phyloP scores from a whole-genome alignment of 106 monocot species.

The Amphibolis antarctica region DNA sequence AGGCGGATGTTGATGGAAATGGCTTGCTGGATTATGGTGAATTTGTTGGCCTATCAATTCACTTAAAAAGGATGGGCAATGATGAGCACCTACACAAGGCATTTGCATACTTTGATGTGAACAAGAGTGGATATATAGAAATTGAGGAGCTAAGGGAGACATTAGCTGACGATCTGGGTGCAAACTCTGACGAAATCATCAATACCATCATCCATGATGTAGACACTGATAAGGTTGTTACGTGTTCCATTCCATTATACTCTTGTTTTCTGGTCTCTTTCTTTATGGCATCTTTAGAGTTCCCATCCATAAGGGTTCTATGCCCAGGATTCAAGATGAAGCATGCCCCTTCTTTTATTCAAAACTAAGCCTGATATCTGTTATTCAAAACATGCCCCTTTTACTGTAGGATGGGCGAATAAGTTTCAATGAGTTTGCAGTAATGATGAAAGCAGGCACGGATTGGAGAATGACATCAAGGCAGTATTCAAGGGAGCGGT shows the following conservation, averaged over 20 bases:
- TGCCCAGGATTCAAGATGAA: not conserved
- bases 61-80: constrained; percentile 48
- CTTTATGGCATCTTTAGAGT: not conserved
- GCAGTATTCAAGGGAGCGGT: constrained; percentile 61
- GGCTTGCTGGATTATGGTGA: constrained; percentile 62
- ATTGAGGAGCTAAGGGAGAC: constrained; percentile 55
- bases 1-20: constrained; percentile 76
- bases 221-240: constrained; percentile 65
- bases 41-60: constrained; percentile 61
- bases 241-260: not conserved
- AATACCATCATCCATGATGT: constrained; percentile 58
- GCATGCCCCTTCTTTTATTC: too few species aligned
- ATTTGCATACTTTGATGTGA: constrained; percentile 57
- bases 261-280: not conserved
- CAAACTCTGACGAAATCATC: constrained; percentile 60
- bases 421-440: constrained; percentile 69
- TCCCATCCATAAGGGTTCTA: not conserved
- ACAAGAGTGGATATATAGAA: constrained; percentile 63
- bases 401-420: constrained; percentile 49
- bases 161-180: constrained; percentile 42
- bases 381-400: too few species aligned
- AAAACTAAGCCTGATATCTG: too few species aligned
- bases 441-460: constrained; percentile 80
- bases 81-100: constrained; percentile 67
- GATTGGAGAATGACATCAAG: constrained; percentile 76